A percentile compares a stretch with the other conserved stretches of the same genome.
These are phyloP conservation scores for Cyberlindnera mrakii DNA, from an alignment of 805 yeast genomes.

Conservation along the genomic window DNA sequence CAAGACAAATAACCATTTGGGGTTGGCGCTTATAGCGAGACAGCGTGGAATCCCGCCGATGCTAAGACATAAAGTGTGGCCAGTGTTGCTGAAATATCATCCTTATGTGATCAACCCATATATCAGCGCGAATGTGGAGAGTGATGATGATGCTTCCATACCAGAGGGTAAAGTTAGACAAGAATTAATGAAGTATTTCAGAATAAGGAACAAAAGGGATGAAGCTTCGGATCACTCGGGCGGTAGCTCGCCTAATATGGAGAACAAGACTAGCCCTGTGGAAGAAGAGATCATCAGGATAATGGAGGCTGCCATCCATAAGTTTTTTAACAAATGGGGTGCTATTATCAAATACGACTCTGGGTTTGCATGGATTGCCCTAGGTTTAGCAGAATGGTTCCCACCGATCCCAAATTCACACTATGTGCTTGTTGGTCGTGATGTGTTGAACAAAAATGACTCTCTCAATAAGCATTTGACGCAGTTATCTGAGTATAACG, in stretches of 20 bases:
- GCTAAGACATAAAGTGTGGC: slow-evolving; percentile 78
- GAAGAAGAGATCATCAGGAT: slow-evolving; percentile 50
- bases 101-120: slow-evolving; percentile 80
- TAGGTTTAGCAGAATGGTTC: slow-evolving; percentile 84
- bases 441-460: slow-evolving; percentile 13
- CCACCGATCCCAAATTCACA: slow-evolving; percentile 38
- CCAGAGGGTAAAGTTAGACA: slow-evolving; percentile 35
- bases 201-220: slow-evolving; percentile 25
- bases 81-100: slow-evolving; percentile 70
- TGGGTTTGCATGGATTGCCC: slow-evolving; percentile 83
- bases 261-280: slow-evolving; percentile 20
- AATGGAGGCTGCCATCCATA: slow-evolving; percentile 53
- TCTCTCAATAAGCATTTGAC: slow-evolving; percentile 17
- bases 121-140: slow-evolving; percentile 41
- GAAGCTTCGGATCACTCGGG: slow-evolving; percentile 3
- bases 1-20: slow-evolving; percentile 56
- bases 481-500: slow-evolving; percentile 15
- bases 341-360: slow-evolving; percentile 68
- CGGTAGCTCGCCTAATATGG: slow-evolving; percentile 6
- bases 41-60: slow-evolving; percentile 83
- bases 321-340: slow-evolving; percentile 77
- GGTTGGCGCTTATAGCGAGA: slow-evolving; percentile 74
- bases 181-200: slow-evolving; percentile 58
- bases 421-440: slow-evolving; percentile 22
- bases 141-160: slow-evolving; percentile 26